These are phyloP conservation scores for Aspergillus bridgeri DNA, from an alignment of 495 filamentous ascomycete genomes.

Conservation along the genomic window DNA sequence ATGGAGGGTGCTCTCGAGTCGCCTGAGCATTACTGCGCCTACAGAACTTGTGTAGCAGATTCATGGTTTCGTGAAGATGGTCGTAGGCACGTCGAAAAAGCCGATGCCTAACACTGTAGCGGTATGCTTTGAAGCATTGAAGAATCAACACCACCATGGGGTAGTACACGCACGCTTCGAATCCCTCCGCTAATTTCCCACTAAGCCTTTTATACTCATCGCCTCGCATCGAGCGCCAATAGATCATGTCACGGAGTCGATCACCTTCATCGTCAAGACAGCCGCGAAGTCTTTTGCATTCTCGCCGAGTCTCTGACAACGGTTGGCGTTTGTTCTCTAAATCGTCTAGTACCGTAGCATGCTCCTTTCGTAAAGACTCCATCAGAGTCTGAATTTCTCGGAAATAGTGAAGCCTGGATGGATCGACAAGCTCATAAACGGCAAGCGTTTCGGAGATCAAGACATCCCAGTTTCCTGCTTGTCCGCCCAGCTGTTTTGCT, in stretches of 20 bases:
- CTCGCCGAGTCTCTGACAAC: neutral
- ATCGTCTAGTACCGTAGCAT: neutral
- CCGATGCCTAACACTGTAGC: neutral
- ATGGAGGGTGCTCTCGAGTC: neutral
- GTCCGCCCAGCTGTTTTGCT: neutral
- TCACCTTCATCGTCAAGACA: constrained; percentile 1
- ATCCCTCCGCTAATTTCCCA: constrained; percentile 14
- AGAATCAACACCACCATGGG: constrained; percentile 18
- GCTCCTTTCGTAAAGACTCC: neutral
- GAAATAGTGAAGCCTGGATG: neutral
- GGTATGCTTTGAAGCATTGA: constrained; percentile 22
- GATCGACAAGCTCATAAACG: neutral
- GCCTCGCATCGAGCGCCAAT: neutral
- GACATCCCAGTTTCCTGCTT: neutral
- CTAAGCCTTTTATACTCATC: neutral
- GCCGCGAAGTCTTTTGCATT: neutral
- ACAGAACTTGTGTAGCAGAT: constrained; percentile 14
- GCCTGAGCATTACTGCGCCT: constrained; percentile 9
- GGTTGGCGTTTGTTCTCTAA: neutral
- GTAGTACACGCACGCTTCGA: constrained; percentile 24
- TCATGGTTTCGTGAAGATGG: constrained; percentile 14
- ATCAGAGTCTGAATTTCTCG: neutral
- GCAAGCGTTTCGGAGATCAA: neutral
- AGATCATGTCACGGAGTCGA: constrained; percentile 9
- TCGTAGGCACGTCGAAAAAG: constrained; percentile 8